These are phyloP conservation scores for Collybiopsis luxurians DNA, from an alignment of 768 basidiomycete genomes.

Conservation along the genomic window DNA sequence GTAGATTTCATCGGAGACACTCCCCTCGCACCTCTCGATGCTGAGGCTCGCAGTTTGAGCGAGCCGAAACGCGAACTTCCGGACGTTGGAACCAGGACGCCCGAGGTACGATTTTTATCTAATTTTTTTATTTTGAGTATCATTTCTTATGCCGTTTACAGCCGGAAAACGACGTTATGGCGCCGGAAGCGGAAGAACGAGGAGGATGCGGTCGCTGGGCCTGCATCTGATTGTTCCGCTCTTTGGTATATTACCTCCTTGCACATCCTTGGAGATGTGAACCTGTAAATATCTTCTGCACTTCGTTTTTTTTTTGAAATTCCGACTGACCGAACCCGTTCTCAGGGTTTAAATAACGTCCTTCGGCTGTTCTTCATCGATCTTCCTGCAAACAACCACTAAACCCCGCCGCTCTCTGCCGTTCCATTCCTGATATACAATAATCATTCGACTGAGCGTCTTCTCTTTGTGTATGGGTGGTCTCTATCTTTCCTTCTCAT, in stretches of 20 bases:
- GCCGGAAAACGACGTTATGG: neutral
- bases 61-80: neutral
- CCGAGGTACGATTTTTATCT: neutral
- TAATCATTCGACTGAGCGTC: too few species aligned
- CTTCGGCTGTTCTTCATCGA: neutral
- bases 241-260: too few species aligned
- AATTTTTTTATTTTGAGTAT: too few species aligned
- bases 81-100: neutral
- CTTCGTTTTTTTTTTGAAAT: too few species aligned
- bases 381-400: too few species aligned
- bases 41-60: neutral
- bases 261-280: neutral
- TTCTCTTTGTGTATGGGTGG: too few species aligned
- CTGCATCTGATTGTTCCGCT: neutral
- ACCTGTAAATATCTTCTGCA: too few species aligned
- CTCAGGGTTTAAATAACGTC: neutral
- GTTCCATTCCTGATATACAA: too few species aligned
- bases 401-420: too few species aligned
- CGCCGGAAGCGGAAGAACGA: neutral
- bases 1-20: neutral
- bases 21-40: neutral
- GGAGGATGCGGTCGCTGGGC: slow-evolving; percentile 6
- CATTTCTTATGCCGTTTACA: too few species aligned
- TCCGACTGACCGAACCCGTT: too few species aligned
- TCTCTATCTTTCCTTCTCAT: too few species aligned